A percentile compares a stretch with the other conserved stretches of the same genome.
Conservation (phyloP, 768 basidiomycete genomes). For the Hericium alpestre region DNA sequence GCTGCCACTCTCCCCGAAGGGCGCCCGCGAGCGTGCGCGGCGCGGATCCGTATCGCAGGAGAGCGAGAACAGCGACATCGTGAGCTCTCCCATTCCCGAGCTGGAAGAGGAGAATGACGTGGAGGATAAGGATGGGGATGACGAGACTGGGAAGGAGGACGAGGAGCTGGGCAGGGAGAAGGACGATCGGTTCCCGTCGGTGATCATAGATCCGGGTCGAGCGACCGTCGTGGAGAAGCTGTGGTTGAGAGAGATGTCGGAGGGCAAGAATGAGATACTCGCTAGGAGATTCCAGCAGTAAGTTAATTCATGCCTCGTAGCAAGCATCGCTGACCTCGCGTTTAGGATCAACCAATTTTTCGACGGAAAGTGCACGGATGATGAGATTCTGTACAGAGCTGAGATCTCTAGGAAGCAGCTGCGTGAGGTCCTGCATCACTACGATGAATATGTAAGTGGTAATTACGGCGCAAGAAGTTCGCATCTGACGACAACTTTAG, state of each 20-base stretch:
- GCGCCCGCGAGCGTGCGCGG: slow-evolving; percentile 33
- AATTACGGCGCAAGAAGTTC: not conserved
- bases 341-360: slow-evolving; percentile 84
- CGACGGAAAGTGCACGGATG: slow-evolving; percentile 83
- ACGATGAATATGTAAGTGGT: slow-evolving; percentile 72
- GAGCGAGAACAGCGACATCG: slow-evolving; percentile 22
- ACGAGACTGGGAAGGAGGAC: slow-evolving; percentile 24
- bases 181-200: slow-evolving; percentile 42
- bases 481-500: slow-evolving; percentile 15
- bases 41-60: slow-evolving; percentile 30
- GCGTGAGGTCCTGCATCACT: slow-evolving; percentile 72
- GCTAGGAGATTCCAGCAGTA: slow-evolving; percentile 72
- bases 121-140: slow-evolving; percentile 18
- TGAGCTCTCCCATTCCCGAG: slow-evolving; percentile 19
- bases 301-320: slow-evolving; percentile 15
- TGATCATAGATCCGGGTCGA: slow-evolving; percentile 75
- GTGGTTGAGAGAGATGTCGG: slow-evolving; percentile 88
- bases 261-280: slow-evolving; percentile 61
- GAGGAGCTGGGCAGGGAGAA: slow-evolving; percentile 31
- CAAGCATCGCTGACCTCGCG: not conserved
- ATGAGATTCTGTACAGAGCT: slow-evolving; percentile 86
- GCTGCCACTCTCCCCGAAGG: slow-evolving; percentile 46
- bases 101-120: slow-evolving; percentile 18
- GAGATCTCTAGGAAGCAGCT: slow-evolving; percentile 79
- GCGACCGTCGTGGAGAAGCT: slow-evolving; percentile 70